Conservation (phyloP, 495 filamentous ascomycete species). For the Lepidopterella palustris region DNA sequence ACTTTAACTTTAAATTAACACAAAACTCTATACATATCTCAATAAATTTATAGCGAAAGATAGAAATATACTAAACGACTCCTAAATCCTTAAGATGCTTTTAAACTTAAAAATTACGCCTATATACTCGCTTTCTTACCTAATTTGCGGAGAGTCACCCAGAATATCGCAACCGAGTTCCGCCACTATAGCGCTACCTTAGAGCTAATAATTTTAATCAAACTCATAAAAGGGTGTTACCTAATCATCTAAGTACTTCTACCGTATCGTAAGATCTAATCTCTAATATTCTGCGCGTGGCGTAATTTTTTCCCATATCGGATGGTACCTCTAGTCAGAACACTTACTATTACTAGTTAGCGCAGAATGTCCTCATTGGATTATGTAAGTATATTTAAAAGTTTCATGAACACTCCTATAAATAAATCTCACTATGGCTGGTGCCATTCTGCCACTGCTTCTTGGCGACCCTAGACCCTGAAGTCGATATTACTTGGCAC, state of each 20-base stretch:
- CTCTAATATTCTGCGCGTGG: neutral
- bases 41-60: neutral
- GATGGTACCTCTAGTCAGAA: neutral
- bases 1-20: neutral
- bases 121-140: neutral
- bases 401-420: neutral
- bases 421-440: neutral
- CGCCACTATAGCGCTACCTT: neutral
- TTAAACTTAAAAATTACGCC: neutral
- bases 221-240: neutral
- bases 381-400: neutral
- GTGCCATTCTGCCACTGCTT: neutral
- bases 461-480: neutral
- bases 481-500: neutral
- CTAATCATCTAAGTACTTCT: neutral
- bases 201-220: neutral
- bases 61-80: neutral
- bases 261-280: neutral
- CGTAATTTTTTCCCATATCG: neutral
- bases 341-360: neutral
- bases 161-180: neutral
- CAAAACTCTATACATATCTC: neutral
- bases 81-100: neutral
- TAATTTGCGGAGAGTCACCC: neutral
- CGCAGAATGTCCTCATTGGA: neutral